These are phyloP conservation scores for Moesziomyces globuligerus DNA, from an alignment of 1,284 basidiomycete genomes.

Conservation along the genomic window DNA sequence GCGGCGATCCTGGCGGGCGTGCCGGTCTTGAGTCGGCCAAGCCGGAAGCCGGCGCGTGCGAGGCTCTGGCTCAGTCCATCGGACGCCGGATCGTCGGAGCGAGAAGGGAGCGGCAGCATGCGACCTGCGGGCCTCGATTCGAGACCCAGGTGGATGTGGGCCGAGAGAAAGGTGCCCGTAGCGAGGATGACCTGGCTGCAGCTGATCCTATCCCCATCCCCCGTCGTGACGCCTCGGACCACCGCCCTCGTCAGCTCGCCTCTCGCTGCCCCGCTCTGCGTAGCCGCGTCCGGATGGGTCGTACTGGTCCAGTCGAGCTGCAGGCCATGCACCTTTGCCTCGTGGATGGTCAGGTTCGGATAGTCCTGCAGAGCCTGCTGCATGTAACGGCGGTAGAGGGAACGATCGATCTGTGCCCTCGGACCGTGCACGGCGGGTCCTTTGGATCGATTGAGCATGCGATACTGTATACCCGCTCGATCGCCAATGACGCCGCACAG, in stretches of 20 bases:
- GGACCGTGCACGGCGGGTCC: constrained; percentile 90
- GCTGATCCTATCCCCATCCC: constrained; percentile 78
- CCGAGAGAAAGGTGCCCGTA: constrained; percentile 88
- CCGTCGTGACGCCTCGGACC: constrained; percentile 79
- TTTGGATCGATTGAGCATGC: constrained; percentile 83
- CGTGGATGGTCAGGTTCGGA: constrained; percentile 76
- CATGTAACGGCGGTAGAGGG: constrained; percentile 82
- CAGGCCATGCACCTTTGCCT: constrained; percentile 82
- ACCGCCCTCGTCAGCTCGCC: constrained; percentile 70
- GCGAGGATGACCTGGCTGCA: constrained; percentile 86
- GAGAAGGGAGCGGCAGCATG: constrained; percentile 77
- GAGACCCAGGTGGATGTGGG: constrained; percentile 86
- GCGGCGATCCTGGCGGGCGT: constrained; percentile 83
- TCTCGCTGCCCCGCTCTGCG: neutral
- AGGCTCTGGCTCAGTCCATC: constrained; percentile 80
- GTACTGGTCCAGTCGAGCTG: constrained; percentile 72
- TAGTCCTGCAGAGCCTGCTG: constrained; percentile 76
- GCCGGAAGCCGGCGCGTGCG: constrained; percentile 78
- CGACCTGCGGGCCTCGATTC: constrained; percentile 84
- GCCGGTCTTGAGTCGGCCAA: constrained; percentile 86
- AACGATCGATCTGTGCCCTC: constrained; percentile 85
- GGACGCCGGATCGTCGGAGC: constrained; percentile 64
- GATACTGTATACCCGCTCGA: constrained; percentile 85
- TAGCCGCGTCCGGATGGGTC: no score
- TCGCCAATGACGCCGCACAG: constrained; percentile 81